phyloP scores from a whole-genome alignment of 2,329 filamentous ascomycete species.

The Cordyceps militaris region DNA sequence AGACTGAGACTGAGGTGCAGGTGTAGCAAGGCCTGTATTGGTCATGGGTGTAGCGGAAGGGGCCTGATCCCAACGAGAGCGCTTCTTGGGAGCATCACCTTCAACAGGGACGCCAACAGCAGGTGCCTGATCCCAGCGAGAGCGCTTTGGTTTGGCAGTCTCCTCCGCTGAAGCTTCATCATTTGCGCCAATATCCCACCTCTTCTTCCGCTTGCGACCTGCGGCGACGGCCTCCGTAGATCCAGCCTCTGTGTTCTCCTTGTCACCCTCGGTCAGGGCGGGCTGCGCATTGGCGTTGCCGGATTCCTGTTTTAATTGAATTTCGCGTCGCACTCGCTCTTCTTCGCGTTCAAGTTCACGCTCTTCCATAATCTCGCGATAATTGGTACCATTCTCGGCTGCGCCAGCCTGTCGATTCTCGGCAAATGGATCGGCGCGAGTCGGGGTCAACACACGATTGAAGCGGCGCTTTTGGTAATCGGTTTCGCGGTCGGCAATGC shows the following conservation, averaged over 20 bases:
- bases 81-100: constrained; percentile 60
- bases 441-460: constrained; percentile 78
- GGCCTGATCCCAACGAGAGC: constrained; percentile 89
- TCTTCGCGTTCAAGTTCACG: constrained; percentile 92
- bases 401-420: constrained; percentile 63
- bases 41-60: constrained; percentile 72
- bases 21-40: constrained; percentile 67
- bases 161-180: constrained; percentile 42
- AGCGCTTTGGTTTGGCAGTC: constrained; percentile 63
- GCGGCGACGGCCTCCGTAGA: constrained; percentile 56
- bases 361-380: constrained; percentile 83
- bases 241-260: constrained; percentile 66
- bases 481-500: constrained; percentile 88
- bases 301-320: constrained; percentile 59
- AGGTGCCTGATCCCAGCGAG: constrained; percentile 82
- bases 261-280: constrained; percentile 66
- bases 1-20: constrained; percentile 64
- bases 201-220: constrained; percentile 80
- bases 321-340: constrained; percentile 71
- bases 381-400: constrained; percentile 67
- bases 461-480: constrained; percentile 97
- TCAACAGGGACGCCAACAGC: constrained; percentile 35
- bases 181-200: constrained; percentile 72
- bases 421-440: constrained; percentile 78
- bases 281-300: constrained; percentile 62